Conservation (phyloP, 1,284 basidiomycete species). For the Ustilago bromivora region DNA sequence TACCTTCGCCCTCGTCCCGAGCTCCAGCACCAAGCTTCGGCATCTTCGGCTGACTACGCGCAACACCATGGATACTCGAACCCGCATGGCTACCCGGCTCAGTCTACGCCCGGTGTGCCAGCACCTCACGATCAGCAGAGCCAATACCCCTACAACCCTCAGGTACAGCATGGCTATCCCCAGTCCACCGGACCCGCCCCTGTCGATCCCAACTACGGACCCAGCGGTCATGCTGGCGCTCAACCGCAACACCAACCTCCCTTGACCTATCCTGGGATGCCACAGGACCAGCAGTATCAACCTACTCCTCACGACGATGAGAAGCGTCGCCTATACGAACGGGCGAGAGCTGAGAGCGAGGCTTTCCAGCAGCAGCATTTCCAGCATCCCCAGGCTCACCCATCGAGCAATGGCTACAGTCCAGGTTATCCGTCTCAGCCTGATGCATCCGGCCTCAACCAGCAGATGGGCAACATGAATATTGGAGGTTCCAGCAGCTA, state of each 20-base stretch:
- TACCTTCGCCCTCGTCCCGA: conserved; percentile 43
- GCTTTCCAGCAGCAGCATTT: conserved; percentile 61
- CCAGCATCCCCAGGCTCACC: conserved; percentile 14
- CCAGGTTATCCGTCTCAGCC: conserved; percentile 27
- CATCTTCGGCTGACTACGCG: conserved; percentile 39
- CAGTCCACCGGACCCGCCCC: conserved; percentile 10
- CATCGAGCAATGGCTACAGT: conserved; percentile 19
- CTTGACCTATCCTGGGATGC: conserved; percentile 14
- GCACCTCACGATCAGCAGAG: conserved; percentile 70
- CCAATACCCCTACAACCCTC: conserved; percentile 46
- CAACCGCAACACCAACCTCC: conserved; percentile 24
- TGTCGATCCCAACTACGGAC: conserved; percentile 15
- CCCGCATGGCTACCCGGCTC: conserved; percentile 28
- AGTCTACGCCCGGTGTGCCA: conserved; percentile 7
- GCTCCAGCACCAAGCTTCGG: conserved; percentile 41
- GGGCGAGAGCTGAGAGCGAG: conserved; percentile 63
- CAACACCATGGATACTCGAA: conserved; percentile 32
- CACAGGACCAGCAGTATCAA: conserved; percentile 31
- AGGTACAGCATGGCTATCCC: conserved; percentile 29
- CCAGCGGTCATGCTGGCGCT: conserved; percentile 11
- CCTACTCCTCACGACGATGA: conserved; percentile 60
- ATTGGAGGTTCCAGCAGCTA: conserved; percentile 34
- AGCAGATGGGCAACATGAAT: conserved; percentile 37
- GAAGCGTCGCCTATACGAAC: conserved; percentile 63
- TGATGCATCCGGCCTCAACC: conserved; percentile 25